Evolutionary conservation across 768 basidiomycete genomes (phyloP).

Genomic region (Cubamyces lactineus): DNA sequence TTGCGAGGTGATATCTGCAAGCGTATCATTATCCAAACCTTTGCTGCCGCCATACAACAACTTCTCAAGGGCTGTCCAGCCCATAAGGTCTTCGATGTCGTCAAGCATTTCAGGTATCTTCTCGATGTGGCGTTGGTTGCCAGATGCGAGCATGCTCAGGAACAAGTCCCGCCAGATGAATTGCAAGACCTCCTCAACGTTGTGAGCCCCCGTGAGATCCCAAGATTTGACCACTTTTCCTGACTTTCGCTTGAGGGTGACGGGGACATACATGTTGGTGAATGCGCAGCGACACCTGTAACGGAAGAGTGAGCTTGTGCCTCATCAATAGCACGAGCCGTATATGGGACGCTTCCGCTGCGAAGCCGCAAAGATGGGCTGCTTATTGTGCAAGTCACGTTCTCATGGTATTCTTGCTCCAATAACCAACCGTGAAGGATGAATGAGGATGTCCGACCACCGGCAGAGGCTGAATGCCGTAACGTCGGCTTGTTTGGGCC

Average conservation of each 20-base stretch:
- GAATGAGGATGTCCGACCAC: no score
- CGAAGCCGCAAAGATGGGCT: no score
- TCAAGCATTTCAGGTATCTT: conserved; percentile 55
- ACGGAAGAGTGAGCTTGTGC: neutral
- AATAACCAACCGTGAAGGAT: no score
- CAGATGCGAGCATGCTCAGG: conserved; percentile 52
- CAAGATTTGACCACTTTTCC: conserved; percentile 54
- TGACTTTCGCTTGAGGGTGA: conserved; percentile 47
- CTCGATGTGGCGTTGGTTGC: conserved; percentile 34
- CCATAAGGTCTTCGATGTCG: conserved; percentile 57
- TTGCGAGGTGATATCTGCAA: neutral
- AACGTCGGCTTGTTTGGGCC: no score
- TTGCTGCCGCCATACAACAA: conserved; percentile 57
- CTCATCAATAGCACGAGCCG: conserved; percentile 9
- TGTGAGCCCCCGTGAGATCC: conserved; percentile 49
- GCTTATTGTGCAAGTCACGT: no score
- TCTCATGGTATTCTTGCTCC: no score
- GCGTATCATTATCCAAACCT: conserved; percentile 34
- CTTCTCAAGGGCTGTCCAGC: conserved; percentile 54
- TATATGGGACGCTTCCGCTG: neutral
- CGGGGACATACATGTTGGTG: conserved; percentile 48
- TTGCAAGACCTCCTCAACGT: conserved; percentile 48
- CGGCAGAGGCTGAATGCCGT: no score
- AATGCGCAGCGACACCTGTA: conserved; percentile 59
- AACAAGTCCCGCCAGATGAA: conserved; percentile 78